Conservation (phyloP, 2,329 filamentous ascomycete genomes). For the Fusarium cyanostomum region DNA sequence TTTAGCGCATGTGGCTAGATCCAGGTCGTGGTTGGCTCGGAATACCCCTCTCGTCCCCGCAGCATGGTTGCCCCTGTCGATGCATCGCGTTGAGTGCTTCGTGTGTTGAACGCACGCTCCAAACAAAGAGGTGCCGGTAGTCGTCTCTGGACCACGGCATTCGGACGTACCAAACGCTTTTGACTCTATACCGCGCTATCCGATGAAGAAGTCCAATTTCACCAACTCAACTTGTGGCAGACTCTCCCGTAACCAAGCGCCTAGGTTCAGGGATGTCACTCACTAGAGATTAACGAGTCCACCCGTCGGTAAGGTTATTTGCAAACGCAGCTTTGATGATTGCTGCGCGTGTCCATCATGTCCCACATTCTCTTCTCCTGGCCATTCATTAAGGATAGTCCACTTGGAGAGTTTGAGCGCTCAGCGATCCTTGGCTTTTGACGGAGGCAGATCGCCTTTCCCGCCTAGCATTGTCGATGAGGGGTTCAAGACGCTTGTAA, state of each 20-base stretch:
- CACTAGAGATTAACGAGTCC: constrained; percentile 6
- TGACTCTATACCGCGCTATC: constrained; percentile 8
- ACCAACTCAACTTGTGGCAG: constrained; percentile 5
- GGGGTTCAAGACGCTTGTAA: constrained; percentile 12
- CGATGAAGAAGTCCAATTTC: neutral
- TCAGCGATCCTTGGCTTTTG: constrained; percentile 29
- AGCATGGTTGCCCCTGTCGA: constrained; percentile 33
- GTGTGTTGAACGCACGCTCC: constrained; percentile 19
- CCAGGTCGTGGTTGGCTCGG: constrained; percentile 32
- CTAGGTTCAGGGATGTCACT: constrained; percentile 12
- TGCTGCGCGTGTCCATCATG: constrained; percentile 3
- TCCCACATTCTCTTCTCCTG: constrained; percentile 22
- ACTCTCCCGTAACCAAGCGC: constrained; percentile 18
- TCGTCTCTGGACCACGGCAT: constrained; percentile 28
- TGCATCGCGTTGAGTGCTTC: constrained; percentile 22
- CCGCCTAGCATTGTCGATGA: constrained; percentile 35
- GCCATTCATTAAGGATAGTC: constrained; percentile 13
- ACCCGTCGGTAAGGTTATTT: constrained; percentile 9
- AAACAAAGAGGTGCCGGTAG: constrained; percentile 29
- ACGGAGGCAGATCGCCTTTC: constrained; percentile 23
- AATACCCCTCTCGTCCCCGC: constrained; percentile 37
- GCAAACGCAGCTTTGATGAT: constrained; percentile 23
- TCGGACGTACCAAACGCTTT: constrained; percentile 7
- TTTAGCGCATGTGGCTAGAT: constrained; percentile 36
- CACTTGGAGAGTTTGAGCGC: constrained; percentile 23